Evolutionary conservation across 2,329 filamentous ascomycete species (phyloP), one percentile per base, ranked within the genome.

Genomic region (Ceratocystiopsis sp.): DNA sequence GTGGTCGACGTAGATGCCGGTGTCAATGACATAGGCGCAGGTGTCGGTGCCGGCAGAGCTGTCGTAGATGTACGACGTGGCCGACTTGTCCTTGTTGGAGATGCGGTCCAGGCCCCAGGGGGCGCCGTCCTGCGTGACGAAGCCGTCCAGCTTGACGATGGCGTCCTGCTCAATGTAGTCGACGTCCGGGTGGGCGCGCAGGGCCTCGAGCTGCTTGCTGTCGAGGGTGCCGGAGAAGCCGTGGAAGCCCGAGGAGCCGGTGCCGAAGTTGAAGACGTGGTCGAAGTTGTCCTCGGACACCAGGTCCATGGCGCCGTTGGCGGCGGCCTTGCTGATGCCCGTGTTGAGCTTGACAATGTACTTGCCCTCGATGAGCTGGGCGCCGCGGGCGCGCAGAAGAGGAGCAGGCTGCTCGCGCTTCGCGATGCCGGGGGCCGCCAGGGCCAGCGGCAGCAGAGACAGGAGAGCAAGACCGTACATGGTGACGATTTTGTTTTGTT

Each of bases 281-380:
- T 93, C 95, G 56, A 98, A 32, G 66, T 96, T 89, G 57, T 93
- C 71, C 64, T 82, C 73, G 70, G 93, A 78, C 56, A 98, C 76
- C 91, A 91, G 98, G 59, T 63, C 74, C 62, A 95, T 87, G 64
- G 98, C 93, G 58, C 79, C 71, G 42, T 70, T 65, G 44, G 83
- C 84, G 50, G 74, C 68, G 38, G 69, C 66, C 46, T 80, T 69
- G 56, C 77, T 75, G 53, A 98, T 84, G 62, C 96, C 84, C 64
- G 93, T 83, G 79, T 98, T 98, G 76, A 98, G 95, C 63, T 94
- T 87, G 67, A 98, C 73, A 62, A 98, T 95, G 71, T 98, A 98
- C 48, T 82, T 85, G 69, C 94, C 83, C 50, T 86, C 83, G 47
- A 98, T 79, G 60, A 82, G 73, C 60, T 93, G 75, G 48, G 85